Evolutionary conservation across 176 grass and related monocot species (phyloP), one percentile per base, ranked within the genome.

Genomic region (Coix lacrymajobi): DNA sequence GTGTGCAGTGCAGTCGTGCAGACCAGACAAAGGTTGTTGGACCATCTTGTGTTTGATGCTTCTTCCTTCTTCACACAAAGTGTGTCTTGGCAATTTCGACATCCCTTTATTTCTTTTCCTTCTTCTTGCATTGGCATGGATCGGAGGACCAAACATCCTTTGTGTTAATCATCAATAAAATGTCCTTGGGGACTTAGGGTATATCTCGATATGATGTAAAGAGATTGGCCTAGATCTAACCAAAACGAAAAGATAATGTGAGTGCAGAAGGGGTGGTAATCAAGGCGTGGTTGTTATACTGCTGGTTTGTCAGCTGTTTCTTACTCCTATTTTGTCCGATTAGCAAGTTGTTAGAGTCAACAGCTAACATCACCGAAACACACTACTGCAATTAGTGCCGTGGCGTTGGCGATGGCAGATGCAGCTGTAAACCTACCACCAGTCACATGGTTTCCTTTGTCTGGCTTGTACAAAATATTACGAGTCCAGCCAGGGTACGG

Each of bases 341-440:
- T 22, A 66, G 44, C 66, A 44, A 29, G 64, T 81, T 90, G 83
- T n/a, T 82, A n/a, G 31, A 67, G 83, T 86, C 83, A 86, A 86
- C 65, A 73, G 65, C 54, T 70, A 39, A 57, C 49, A 74, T 33
- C 28, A 0, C 56, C 56, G 10, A 1, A 45, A 25, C n/a, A 6
- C 41, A 56, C 69, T 37, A 48, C 66, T 43, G 49, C 16, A 3
- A 22, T 73, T 84, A 81, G 54, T 13, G 3, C 54, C 8, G 66
- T 58, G 73, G 22, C 57, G 58, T 39, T 29, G n/a, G 69, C 36
- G 6, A 67, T 64, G 26, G 37, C 5, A 17, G 71, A 32, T 76
- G 33, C 40, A 37, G 15, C 33, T 30, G 56, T 73, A 24, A 82
- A 67, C 73, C 73, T 66, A 79, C 66, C 82, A n/a, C n/a, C 49